Evolutionary conservation across 116 monocot genomes (phyloP), one percentile per base, ranked within the genome.

Genomic region (Iris pallida): DNA sequence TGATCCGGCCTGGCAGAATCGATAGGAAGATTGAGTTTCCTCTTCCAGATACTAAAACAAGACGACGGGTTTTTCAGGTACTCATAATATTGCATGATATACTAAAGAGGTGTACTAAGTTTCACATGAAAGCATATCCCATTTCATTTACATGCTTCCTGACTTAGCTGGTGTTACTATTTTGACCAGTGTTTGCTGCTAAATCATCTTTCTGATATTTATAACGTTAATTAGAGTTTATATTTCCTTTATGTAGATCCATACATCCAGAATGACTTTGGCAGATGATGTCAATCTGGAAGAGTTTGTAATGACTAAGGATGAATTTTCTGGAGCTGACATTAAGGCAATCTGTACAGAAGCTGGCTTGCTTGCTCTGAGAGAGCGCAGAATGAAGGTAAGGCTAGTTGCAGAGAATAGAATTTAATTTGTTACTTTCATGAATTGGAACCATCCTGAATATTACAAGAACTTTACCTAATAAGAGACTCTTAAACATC

Each of bases 251-350:
- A 15, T 63, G 20, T 55, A 95, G 95, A 95, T 95, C 69, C 95
- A 95, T 61, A 95, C 95, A 44, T 85, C 95, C 5, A 90, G 88
- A 64, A 95, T 95, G 95, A 95, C 95, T 44, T 61, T 95, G 76
- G 84, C 95, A 42, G 91, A 86, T 71, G 95, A 95, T 82, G 95
- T 95, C 54, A 95, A 95, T 44, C 71, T 95, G 51, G 95, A 95
- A 80, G 95, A 95, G 74, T 95, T 95, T 83, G 94, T 95, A 2
- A 95, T 95, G 94, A 95, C 94, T 12, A 95, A 95, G 73, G 94
- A 95, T 70, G 94, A 95, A 60, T 90, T 95, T 65, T 95, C 94
- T 74, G 94, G 94, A 65, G 94, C 94, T 59, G 94, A 95, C 75
- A 95, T 95, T 17, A 95, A 95, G 63, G 94, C 94, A 7, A 95